Evolutionary conservation across 495 filamentous ascomycete genomes (phyloP).

Genomic region (Aspergillus indologenus): DNA sequence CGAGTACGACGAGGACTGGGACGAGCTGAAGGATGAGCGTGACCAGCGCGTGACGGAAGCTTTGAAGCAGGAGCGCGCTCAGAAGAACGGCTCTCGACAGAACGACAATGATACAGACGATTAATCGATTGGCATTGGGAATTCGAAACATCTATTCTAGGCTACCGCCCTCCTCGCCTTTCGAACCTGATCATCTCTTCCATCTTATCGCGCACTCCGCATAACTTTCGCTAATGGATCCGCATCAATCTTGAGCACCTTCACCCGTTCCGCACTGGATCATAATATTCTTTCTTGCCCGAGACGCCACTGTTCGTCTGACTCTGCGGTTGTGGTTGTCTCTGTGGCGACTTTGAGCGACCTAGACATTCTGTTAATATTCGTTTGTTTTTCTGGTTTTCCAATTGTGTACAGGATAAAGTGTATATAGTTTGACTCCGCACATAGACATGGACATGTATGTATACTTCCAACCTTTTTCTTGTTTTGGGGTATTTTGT

Average conservation of each 20-base stretch:
- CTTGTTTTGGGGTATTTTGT: too few species aligned
- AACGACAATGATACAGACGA: constrained; percentile 45
- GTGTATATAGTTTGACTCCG: neutral
- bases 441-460: too few species aligned
- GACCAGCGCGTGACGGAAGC: constrained; percentile 69
- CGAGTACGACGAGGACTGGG: constrained; percentile 94
- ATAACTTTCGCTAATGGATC: too few species aligned
- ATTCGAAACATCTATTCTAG: neutral
- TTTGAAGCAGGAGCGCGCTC: constrained; percentile 58
- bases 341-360: constrained; percentile 18
- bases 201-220: neutral
- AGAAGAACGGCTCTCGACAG: constrained; percentile 48
- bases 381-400: too few species aligned
- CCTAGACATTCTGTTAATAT: constrained; percentile 8
- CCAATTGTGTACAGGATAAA: constrained; percentile 1
- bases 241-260: too few species aligned
- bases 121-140: neutral
- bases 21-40: constrained; percentile 76
- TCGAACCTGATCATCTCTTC: neutral
- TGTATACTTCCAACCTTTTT: too few species aligned
- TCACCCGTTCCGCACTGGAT: constrained; percentile 43
- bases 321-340: constrained; percentile 16
- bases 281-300: constrained; percentile 41
- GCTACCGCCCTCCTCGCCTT: neutral
- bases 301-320: constrained; percentile 22